Evolutionary conservation across 2,329 filamentous ascomycete species (phyloP).

Genomic region (Apiospora sp.): DNA sequence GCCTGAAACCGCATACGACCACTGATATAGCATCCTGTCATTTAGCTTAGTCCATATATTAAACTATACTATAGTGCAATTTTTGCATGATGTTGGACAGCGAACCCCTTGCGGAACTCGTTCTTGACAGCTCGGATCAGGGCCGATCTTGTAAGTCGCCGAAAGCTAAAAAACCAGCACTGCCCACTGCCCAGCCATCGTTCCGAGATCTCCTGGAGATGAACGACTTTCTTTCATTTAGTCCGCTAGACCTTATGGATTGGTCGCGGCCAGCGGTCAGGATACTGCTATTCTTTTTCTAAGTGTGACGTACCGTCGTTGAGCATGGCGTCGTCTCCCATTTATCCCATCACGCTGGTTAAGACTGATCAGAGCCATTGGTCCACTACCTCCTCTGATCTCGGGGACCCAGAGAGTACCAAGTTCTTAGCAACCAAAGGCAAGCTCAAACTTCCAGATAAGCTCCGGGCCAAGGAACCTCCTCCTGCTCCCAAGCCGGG

Average conservation of each 20-base stretch:
- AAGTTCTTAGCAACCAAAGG: neutral
- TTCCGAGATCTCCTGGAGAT: neutral
- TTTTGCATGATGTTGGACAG: conserved; percentile 7
- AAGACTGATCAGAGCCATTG: conserved; percentile 22
- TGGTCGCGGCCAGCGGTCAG: conserved; percentile 21
- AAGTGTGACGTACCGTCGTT: neutral
- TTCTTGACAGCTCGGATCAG: neutral
- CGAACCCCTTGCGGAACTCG: neutral
- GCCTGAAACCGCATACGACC: conserved; percentile 19
- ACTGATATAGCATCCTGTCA: conserved; percentile 16
- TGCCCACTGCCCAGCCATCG: neutral
- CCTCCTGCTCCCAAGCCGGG: conserved; percentile 19
- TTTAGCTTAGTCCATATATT: conserved; percentile 8
- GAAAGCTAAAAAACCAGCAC: conserved; percentile 7
- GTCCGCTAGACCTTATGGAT: conserved; percentile 18
- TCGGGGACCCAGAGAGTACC: neutral
- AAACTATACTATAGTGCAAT: conserved; percentile 15
- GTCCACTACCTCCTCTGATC: conserved; percentile 22
- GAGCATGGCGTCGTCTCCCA: conserved; percentile 20
- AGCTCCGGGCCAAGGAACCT: neutral
- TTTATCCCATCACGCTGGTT: neutral
- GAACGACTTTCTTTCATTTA: conserved; percentile 16
- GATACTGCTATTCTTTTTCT: conserved; percentile 18
- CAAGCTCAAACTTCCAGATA: conserved; percentile 7
- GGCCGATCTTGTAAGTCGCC: conserved; percentile 1